Evolutionary conservation across 2,329 filamentous ascomycete species (phyloP).

Genomic region (Colletotrichum noveboracense): DNA sequence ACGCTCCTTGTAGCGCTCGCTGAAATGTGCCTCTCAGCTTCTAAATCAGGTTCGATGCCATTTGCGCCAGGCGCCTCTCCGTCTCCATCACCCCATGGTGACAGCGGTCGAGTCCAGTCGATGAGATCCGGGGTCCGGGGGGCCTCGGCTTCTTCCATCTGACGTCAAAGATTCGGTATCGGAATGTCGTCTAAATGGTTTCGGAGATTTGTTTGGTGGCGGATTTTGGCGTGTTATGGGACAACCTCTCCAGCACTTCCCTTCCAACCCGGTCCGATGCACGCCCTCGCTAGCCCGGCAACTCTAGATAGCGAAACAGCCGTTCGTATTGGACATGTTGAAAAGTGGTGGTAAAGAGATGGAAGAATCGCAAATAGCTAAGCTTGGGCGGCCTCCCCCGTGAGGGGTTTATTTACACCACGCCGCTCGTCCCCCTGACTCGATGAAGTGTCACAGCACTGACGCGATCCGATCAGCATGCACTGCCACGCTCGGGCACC

Average conservation of each 20-base stretch:
- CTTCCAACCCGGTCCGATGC: neutral
- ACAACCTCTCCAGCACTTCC: neutral
- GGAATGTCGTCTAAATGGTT: neutral
- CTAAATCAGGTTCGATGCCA: neutral
- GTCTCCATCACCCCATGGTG: slow-evolving; percentile 13
- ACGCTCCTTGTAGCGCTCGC: slow-evolving; percentile 5
- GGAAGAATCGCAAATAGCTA: neutral
- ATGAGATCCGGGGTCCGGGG: slow-evolving; percentile 16
- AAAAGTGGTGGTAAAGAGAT: neutral
- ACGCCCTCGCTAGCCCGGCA: neutral
- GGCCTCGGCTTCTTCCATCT: slow-evolving; percentile 11
- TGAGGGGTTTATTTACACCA: slow-evolving; percentile 17
- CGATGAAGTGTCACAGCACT: neutral
- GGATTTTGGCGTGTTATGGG: neutral
- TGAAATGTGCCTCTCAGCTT: slow-evolving; percentile 5
- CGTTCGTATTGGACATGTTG: neutral
- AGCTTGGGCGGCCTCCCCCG: slow-evolving; percentile 4
- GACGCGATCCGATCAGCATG: slow-evolving; percentile 16
- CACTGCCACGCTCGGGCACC: slow-evolving; percentile 13
- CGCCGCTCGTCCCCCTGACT: neutral
- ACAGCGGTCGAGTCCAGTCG: slow-evolving; percentile 18
- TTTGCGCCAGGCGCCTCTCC: neutral
- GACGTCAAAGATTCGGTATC: neutral
- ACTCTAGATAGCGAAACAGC: neutral
- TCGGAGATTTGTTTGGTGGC: neutral